phyloP scores from a whole-genome alignment of 2,329 filamentous ascomycete species.

The Neonectria magnoliae region DNA sequence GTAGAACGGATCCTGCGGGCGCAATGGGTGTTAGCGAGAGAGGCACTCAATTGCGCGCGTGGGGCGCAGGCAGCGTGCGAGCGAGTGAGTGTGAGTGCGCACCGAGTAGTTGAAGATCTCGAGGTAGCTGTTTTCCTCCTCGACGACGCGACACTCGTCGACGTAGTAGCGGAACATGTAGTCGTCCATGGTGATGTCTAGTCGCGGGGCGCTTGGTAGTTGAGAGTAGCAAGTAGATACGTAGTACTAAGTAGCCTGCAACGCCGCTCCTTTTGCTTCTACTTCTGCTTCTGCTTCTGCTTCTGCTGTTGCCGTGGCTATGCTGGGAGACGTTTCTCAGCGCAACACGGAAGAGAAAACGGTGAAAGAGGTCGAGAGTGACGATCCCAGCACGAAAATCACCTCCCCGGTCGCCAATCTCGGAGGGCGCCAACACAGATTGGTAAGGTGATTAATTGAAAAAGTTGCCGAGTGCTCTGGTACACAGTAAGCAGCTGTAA shows the following conservation, averaged over 20 bases:
- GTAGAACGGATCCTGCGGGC: constrained; percentile 57
- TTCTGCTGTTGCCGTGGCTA: neutral
- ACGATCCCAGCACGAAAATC: constrained; percentile 6
- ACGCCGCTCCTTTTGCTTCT: no score
- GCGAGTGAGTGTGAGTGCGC: constrained; percentile 33
- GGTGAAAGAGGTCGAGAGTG: constrained; percentile 6
- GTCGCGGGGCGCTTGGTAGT: no score
- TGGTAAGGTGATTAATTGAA: neutral
- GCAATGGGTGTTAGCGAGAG: neutral
- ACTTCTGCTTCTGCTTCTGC: no score
- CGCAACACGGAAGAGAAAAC: neutral
- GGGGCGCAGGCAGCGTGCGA: neutral
- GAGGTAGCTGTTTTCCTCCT: constrained; percentile 64
- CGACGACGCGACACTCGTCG: constrained; percentile 57
- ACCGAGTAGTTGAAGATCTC: constrained; percentile 71
- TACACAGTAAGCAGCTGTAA: neutral
- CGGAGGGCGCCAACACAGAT: constrained; percentile 14
- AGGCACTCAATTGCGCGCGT: neutral
- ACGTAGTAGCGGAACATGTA: constrained; percentile 65
- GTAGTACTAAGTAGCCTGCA: no score
- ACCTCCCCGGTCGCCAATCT: constrained; percentile 11
- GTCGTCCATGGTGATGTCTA: constrained; percentile 60
- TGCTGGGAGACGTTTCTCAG: neutral
- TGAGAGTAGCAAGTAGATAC: no score
- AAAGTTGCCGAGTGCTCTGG: neutral